Conservation (phyloP, 2,329 filamentous ascomycete species). For the Aureobasidium subglaciale region DNA sequence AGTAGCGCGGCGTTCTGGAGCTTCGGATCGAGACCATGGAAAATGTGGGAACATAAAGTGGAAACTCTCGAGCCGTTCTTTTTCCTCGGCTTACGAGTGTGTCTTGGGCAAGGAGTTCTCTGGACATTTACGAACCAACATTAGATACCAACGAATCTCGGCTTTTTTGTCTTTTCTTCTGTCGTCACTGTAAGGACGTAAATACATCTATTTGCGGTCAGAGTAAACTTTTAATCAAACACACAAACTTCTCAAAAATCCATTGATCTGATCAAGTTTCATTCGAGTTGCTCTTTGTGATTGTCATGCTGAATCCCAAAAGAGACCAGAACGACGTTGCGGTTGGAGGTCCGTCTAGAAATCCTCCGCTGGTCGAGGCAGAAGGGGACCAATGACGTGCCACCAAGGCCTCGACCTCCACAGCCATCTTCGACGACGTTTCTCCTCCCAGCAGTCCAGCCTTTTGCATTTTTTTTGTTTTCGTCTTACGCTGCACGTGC, state of each 20-base stretch:
- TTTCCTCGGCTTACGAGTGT: neutral
- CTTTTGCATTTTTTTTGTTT: neutral
- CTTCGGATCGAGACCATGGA: neutral
- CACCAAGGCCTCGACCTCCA: neutral
- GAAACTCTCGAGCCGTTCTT: neutral
- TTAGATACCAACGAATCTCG: neutral
- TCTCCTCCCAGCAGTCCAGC: neutral
- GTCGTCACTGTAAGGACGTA: neutral
- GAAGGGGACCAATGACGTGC: neutral
- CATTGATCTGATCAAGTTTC: too few relatives aligned
- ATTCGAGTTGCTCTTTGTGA: too few relatives aligned
- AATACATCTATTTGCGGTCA: neutral
- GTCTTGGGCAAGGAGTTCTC: neutral
- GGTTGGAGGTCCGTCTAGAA: neutral
- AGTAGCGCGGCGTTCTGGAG: constrained; percentile 8
- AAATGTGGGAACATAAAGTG: neutral
- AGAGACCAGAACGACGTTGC: neutral
- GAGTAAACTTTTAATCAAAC: neutral
- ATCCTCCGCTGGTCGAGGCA: neutral
- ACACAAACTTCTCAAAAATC: too few relatives aligned
- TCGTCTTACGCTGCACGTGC: neutral
- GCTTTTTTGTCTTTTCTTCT: neutral
- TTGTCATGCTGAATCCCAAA: too few relatives aligned
- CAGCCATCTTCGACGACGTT: neutral
- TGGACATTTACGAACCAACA: neutral